A percentile compares a stretch with the other conserved stretches of the same genome.
These are phyloP conservation scores for Diaporthe batatas DNA, from an alignment of 2,329 filamentous ascomycete species.

Conservation along the genomic window DNA sequence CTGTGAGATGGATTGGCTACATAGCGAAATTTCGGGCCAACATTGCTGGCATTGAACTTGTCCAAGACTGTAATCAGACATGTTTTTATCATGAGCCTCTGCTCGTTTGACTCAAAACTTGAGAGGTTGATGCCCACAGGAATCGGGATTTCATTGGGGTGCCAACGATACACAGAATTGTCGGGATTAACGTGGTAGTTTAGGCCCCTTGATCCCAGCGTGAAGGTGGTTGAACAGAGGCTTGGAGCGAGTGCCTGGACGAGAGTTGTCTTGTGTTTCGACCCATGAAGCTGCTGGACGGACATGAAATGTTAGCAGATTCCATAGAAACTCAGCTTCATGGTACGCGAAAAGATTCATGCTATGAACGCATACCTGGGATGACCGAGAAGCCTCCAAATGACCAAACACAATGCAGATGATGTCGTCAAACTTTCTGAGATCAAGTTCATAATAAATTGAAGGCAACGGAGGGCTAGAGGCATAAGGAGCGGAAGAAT, in stretches of 20 bases:
- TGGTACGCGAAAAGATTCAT: no score
- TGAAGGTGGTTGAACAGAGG: not conserved
- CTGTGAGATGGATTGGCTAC: not conserved
- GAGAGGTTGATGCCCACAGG: not conserved
- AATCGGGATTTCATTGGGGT: not conserved
- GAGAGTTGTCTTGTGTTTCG: no score
- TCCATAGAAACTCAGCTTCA: no score
- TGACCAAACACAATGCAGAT: no score
- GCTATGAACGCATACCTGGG: no score
- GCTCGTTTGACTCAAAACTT: not conserved
- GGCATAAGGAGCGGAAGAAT: no score
- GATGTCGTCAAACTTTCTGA: no score
- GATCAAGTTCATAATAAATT: no score
- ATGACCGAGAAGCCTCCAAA: no score
- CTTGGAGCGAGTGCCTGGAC: not conserved
- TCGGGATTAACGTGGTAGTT: constrained; percentile 1
- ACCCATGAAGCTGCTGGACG: no score
- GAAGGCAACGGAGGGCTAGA: no score
- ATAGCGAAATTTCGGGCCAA: not conserved
- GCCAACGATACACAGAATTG: not conserved
- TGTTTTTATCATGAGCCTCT: not conserved
- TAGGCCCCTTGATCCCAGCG: not conserved
- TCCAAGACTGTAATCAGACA: not conserved
- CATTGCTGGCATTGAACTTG: not conserved
- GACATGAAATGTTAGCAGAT: no score